Base-by-base conservation (phyloP, 164 flowering plant genomes). In the Berberis vulgaris region DNA sequence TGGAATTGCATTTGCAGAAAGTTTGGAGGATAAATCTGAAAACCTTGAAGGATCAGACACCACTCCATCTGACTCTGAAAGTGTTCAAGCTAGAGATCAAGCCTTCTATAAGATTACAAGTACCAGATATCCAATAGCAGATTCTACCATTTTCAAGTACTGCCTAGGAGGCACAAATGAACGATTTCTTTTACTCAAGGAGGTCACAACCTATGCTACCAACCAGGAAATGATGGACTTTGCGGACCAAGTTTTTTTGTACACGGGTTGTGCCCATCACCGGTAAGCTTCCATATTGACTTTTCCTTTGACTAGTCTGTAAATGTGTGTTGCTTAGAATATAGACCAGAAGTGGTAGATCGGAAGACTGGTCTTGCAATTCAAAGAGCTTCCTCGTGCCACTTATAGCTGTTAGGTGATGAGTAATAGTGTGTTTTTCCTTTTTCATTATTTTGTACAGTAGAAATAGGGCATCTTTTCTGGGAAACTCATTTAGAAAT, bases 191-290 rank as follows among this genome's bases (percentile, higher is more conserved):
- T 71, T 91, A 63, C 96, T 95, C 10, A 88, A 82, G 80, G 96
- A 87, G 67, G 74, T 89, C 63, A 78, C 79, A 43, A 43, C 65
- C 43, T 78, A 78, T 73, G 79, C 80, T 67, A 79, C 81, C 7
- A 82, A 91, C 40, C 69, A 79, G 69, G 86, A 84, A 43, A 63
- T 89, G 44, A 70, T 52, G n/a, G 79, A 76, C 61, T 85, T 91
- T 70, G 96, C 92, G 11, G 69, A 81, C 65, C 84, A 88, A 72
- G 87, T 95, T 64, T 81, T 97, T 40, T 61, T 82, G 2, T 89
- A 82, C 73, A 79, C 94, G 3, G 97, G 97, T 67, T 95, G 99
- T 73, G 79, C 78, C 50, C 97, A 91, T 71, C 95, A 94, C 67
- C 54, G 91, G 98, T 94, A 81, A 65, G 60, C 46, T 65, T 9